phyloP scores from a whole-genome alignment of 2,329 filamentous ascomycete genomes.

The Pyricularia sp. region DNA sequence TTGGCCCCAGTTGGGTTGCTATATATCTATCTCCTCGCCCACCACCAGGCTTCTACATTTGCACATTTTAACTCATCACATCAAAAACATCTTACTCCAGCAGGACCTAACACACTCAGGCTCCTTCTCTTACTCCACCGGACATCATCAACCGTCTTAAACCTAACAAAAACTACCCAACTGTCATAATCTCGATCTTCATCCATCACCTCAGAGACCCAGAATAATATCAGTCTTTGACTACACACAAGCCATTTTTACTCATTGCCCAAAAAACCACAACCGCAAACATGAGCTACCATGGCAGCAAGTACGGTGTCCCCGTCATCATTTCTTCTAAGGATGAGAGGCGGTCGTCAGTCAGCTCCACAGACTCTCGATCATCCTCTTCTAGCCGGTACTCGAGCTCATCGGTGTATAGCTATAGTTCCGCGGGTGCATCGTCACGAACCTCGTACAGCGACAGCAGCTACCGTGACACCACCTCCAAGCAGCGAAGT shows the following conservation, averaged over 20 bases:
- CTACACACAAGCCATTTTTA: neutral
- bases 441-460: neutral
- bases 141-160: neutral
- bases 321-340: neutral
- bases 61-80: neutral
- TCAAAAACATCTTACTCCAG: neutral
- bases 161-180: neutral
- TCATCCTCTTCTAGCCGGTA: neutral
- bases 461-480: slow-evolving; percentile 1
- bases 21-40: neutral
- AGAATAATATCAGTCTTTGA: neutral
- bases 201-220: neutral
- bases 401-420: neutral
- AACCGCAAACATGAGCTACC: slow-evolving; percentile 2
- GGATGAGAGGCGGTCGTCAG: slow-evolving; percentile 1
- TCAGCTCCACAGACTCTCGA: slow-evolving; percentile 1
- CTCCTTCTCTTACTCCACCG: neutral
- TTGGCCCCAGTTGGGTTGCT: neutral
- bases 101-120: neutral
- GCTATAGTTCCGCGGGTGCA: neutral
- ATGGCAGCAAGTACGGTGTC: slow-evolving; percentile 5
- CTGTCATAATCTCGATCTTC: neutral
- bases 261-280: neutral
- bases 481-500: neutral
- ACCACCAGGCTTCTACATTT: neutral